A percentile compares a stretch with the other conserved stretches of the same genome.
phyloP scores from a whole-genome alignment of 2,329 filamentous ascomycete genomes.

The Dichotomopilus funicola region DNA sequence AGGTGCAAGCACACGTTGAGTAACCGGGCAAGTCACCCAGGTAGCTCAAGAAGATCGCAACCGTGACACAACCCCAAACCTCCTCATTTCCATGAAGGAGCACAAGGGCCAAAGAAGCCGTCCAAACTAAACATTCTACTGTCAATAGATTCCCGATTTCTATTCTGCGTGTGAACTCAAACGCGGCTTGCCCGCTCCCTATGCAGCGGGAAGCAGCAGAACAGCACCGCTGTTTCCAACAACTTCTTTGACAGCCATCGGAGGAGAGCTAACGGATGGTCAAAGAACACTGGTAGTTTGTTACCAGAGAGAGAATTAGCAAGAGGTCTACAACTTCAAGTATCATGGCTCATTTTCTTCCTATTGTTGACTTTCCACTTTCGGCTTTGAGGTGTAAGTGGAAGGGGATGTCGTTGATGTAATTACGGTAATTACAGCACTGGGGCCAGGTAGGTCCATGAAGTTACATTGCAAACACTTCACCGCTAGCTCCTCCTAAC shows the following conservation, averaged over 20 bases:
- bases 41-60: neutral
- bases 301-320: too few relatives aligned
- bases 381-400: too few relatives aligned
- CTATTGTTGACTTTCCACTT: too few relatives aligned
- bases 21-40: slow-evolving; percentile 1
- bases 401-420: too few relatives aligned
- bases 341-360: too few relatives aligned
- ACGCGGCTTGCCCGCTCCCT: neutral
- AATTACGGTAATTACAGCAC: too few relatives aligned
- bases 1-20: slow-evolving; percentile 1
- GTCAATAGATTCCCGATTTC: neutral
- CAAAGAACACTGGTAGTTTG: too few relatives aligned
- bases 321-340: too few relatives aligned
- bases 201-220: slow-evolving; percentile 9
- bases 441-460: too few relatives aligned
- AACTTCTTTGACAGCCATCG: neutral
- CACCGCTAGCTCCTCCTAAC: too few relatives aligned
- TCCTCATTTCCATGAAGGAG: neutral
- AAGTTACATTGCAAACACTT: too few relatives aligned
- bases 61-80: slow-evolving; percentile 2
- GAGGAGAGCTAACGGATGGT: neutral
- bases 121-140: too few relatives aligned
- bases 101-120: neutral
- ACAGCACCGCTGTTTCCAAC: neutral
- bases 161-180: slow-evolving; percentile 3